Evolutionary conservation across 1,139 yeast species (phyloP).

Genomic region (Yamadazyma songkhlaensis): DNA sequence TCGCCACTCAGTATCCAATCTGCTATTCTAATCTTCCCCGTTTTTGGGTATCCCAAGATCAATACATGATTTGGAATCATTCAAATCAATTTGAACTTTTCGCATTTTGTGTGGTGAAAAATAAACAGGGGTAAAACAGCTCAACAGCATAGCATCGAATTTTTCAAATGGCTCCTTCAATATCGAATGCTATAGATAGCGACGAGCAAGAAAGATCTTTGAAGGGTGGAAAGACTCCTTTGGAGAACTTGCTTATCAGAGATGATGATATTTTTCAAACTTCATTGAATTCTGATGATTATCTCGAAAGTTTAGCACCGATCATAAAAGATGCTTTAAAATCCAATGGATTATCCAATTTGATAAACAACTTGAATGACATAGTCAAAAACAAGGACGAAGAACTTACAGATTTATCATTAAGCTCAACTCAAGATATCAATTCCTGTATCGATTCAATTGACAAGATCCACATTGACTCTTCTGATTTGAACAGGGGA

Average conservation of each 20-base stretch:
- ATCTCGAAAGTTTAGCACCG: constrained; percentile 77
- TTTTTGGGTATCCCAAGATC: constrained; percentile 35
- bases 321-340: constrained; percentile 68
- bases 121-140: constrained; percentile 1
- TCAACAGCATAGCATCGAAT: not conserved
- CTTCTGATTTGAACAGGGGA: constrained; percentile 52
- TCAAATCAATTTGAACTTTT: not conserved
- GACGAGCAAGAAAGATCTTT: constrained; percentile 1
- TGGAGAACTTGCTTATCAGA: constrained; percentile 40
- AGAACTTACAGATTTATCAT: constrained; percentile 61
- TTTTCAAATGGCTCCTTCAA: constrained; percentile 8
- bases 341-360: constrained; percentile 52
- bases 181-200: not conserved
- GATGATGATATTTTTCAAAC: constrained; percentile 49
- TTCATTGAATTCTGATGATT: constrained; percentile 62
- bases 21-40: constrained; percentile 35
- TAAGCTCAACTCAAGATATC: constrained; percentile 59
- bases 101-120: constrained; percentile 1
- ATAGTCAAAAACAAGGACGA: constrained; percentile 60
- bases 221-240: constrained; percentile 27
- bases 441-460: constrained; percentile 55
- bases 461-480: constrained; percentile 51
- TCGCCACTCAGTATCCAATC: constrained; percentile 17
- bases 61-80: constrained; percentile 36
- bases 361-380: constrained; percentile 54